These are phyloP conservation scores for Xerocomellus amylosporus DNA, from an alignment of 768 basidiomycete species.

Conservation along the genomic window DNA sequence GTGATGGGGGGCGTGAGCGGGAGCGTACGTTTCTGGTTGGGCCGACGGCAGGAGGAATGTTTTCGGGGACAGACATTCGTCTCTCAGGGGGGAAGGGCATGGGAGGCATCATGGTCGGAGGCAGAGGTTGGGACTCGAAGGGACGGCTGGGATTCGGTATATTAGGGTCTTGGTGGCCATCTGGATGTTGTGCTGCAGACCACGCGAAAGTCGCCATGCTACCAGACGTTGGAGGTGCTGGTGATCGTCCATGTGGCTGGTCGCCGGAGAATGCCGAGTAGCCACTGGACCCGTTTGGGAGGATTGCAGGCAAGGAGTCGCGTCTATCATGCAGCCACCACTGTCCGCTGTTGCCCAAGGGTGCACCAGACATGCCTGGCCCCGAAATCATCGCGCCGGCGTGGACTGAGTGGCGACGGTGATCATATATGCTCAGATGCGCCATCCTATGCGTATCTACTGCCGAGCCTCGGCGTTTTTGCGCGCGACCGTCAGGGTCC, in stretches of 20 bases:
- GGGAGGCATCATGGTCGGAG: conserved; percentile 54
- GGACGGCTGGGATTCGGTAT: conserved; percentile 41
- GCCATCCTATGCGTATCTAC: conserved; percentile 76
- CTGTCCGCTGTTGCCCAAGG: conserved; percentile 30
- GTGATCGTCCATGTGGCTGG: conserved; percentile 60
- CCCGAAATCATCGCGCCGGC: conserved; percentile 43
- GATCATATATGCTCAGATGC: conserved; percentile 65
- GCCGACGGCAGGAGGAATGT: conserved; percentile 42
- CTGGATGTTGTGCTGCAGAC: conserved; percentile 50
- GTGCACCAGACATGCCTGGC: conserved; percentile 26
- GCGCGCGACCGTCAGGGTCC: conserved; percentile 63
- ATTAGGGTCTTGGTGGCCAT: conserved; percentile 46
- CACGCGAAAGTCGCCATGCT: conserved; percentile 72
- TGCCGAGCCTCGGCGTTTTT: conserved; percentile 81
- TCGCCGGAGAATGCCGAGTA: conserved; percentile 62
- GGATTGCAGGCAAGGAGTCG: conserved; percentile 69
- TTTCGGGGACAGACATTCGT: conserved; percentile 74
- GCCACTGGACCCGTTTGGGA: conserved; percentile 56
- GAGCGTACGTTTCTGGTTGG: conserved; percentile 58
- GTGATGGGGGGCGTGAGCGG: conserved; percentile 70
- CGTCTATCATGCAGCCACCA: conserved; percentile 70
- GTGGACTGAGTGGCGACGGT: conserved; percentile 76
- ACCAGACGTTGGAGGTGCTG: conserved; percentile 54
- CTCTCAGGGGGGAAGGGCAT: conserved; percentile 61
- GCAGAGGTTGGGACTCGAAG: conserved; percentile 47